Evolutionary conservation across 2,329 filamentous ascomycete genomes (phyloP).

Genomic region (Nectriaceae sp.): DNA sequence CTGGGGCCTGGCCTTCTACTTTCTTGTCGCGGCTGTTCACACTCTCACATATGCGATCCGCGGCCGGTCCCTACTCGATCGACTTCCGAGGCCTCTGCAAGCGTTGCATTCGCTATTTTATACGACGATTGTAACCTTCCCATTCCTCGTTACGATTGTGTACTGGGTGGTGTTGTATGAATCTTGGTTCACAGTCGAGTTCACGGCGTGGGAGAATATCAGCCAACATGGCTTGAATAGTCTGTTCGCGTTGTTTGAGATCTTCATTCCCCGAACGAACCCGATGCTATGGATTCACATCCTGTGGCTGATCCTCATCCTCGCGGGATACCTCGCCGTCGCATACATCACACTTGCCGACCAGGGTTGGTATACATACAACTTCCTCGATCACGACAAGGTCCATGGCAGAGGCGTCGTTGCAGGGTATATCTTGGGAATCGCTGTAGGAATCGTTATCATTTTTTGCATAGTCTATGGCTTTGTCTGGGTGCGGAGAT

Average conservation of each 20-base stretch:
- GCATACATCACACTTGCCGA: conserved; percentile 73
- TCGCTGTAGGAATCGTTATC: conserved; percentile 53
- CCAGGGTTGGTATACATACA: conserved; percentile 75
- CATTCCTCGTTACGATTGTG: conserved; percentile 70
- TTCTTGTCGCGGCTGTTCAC: conserved; percentile 66
- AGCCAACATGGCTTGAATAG: conserved; percentile 77
- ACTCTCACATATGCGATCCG: conserved; percentile 65
- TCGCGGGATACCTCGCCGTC: conserved; percentile 71
- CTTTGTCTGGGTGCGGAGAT: conserved; percentile 52
- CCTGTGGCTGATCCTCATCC: conserved; percentile 67
- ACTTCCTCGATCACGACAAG: conserved; percentile 70
- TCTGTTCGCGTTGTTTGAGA: conserved; percentile 73
- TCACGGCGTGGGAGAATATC: conserved; percentile 64
- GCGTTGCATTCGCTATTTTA: conserved; percentile 66
- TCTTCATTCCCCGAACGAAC: conserved; percentile 66
- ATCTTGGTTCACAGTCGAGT: conserved; percentile 53
- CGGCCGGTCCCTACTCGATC: conserved; percentile 56
- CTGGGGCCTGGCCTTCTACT: conserved; percentile 84
- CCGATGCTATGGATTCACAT: conserved; percentile 64
- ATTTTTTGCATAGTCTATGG: conserved; percentile 55
- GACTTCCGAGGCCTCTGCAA: conserved; percentile 62
- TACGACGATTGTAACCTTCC: conserved; percentile 62
- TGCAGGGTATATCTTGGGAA: conserved; percentile 64
- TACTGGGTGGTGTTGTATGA: conserved; percentile 68
- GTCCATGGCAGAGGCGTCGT: conserved; percentile 51